Conservation (phyloP, 495 filamentous ascomycete species). For the Lindgomyces ingoldianus region DNA sequence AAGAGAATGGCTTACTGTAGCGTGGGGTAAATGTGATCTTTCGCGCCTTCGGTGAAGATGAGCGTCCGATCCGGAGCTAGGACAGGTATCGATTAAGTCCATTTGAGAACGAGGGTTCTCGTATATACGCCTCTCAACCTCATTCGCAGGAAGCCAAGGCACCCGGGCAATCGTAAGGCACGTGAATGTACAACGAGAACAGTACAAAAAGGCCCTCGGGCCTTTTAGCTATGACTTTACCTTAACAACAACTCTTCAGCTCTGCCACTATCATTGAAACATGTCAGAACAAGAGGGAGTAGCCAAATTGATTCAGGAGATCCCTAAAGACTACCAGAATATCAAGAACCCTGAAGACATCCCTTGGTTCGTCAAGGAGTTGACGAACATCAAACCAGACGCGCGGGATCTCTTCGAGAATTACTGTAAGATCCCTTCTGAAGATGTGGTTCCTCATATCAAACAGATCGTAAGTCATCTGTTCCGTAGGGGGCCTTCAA, state of each 20-base stretch:
- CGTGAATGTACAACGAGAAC: too few species aligned
- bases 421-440: conserved; percentile 24
- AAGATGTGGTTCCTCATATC: conserved; percentile 23
- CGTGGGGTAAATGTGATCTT: too few species aligned
- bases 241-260: background rate
- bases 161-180: too few species aligned
- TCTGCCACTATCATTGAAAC: too few species aligned
- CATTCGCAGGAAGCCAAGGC: too few species aligned
- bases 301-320: too few species aligned
- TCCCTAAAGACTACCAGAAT: too few species aligned
- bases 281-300: background rate
- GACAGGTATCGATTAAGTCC: background rate
- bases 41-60: background rate
- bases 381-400: conserved; percentile 2
- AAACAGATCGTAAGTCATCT: conserved; percentile 9
- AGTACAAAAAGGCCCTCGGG: background rate
- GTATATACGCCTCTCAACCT: background rate
- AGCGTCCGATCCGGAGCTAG: background rate
- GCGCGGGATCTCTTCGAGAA: conserved; percentile 28
- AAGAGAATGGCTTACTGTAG: too few species aligned
- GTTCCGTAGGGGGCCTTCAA: background rate
- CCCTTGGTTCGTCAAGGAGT: conserved; percentile 13
- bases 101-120: too few species aligned
- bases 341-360: conserved; percentile 19
- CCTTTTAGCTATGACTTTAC: background rate